Base-by-base conservation (phyloP, 768 basidiomycete genomes). In the Paxillus involutus region DNA sequence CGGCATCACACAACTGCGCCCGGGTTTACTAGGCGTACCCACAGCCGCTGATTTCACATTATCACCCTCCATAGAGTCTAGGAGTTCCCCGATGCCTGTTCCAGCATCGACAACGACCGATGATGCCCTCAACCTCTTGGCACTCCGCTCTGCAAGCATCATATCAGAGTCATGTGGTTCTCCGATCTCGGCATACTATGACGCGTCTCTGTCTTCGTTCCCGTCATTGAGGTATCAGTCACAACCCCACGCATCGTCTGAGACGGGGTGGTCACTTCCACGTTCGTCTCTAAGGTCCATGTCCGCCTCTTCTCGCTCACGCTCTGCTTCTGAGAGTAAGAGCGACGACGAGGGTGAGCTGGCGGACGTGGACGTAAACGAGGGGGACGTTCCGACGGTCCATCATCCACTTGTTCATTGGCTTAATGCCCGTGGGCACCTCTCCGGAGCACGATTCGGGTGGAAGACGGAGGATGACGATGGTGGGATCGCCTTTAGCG, bases 1-100 rank as follows among this genome's bases (percentile, higher is more conserved):
- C 26, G 75, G 75, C 12, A 74, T 84, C 40, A 83, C 83, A 4
- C 83, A 84, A 50, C 71, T 88, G 16, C 77, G 83, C 33, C 85
- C 86, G 17, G 84, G 85, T 29, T 59, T 79, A 10, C 66, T 87
- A 24, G 73, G 71, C 19, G 68, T 79, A 13, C 67, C 76, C 24
- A 76, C 69, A 1, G 59, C 58, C 32, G 3, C 26, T 26, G 26
- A 26, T 32, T 0, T 17, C 52, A 3, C 35, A 44, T 39, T 46
- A 11, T 37, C 39, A 10, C 35, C 44, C 19, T 44, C 42, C 26
- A 13, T 19, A 30, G 49, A 43, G 11, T n/a, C 41, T 10, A 59
- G 41, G 17, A 51, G 49, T 30, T 61, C 69, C 7, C 68, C 75
- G 12, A 64, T 69, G 26, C 71, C 77, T 9, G 68, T 77, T 5